Evolutionary conservation across 352 stramenopile species (phyloP).

Genomic region (Phytophthora nicotianae): DNA sequence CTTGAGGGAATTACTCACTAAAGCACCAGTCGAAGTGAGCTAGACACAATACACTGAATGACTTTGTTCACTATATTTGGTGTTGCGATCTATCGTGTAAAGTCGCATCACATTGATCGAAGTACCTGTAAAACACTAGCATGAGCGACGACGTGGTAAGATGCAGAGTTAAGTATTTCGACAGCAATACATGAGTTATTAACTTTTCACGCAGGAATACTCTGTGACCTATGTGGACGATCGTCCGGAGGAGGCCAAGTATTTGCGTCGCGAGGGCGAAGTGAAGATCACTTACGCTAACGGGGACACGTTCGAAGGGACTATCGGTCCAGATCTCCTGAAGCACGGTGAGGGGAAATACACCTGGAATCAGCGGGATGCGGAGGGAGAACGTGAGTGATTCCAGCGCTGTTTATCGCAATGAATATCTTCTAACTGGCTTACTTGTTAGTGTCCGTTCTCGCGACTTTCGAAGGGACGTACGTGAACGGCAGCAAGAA

Average conservation of each 20-base stretch:
- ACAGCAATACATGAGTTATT: not conserved
- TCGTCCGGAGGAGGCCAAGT: conserved; percentile 86
- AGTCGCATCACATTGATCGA: not conserved
- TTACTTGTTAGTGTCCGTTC: conserved; percentile 55
- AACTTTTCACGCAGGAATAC: conserved; percentile 55
- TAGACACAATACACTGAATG: not conserved
- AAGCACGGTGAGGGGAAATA: conserved; percentile 91
- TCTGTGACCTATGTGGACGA: conserved; percentile 88
- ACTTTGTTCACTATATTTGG: not conserved
- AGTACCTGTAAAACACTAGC: not conserved
- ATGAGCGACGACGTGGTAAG: conserved; percentile 63
- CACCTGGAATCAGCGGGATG: conserved; percentile 75
- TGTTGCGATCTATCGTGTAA: not conserved
- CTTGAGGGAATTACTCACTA: conserved; percentile 48
- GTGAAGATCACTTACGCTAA: conserved; percentile 91
- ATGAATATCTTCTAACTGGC: not conserved
- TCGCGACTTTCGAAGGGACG: conserved; percentile 83
- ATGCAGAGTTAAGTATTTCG: not conserved
- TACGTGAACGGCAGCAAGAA: conserved; percentile 88
- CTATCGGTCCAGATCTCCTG: conserved; percentile 71
- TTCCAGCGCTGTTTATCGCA: not conserved
- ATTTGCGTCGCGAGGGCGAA: conserved; percentile 78
- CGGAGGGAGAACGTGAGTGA: conserved; percentile 68
- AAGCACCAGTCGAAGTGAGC: not conserved
- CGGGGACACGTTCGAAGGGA: conserved; percentile 91